Percentiles rank a stretch among this genome's conserved stretches.
Evolutionary conservation across 768 basidiomycete genomes (phyloP).

Genomic region (Galerina marginata): DNA sequence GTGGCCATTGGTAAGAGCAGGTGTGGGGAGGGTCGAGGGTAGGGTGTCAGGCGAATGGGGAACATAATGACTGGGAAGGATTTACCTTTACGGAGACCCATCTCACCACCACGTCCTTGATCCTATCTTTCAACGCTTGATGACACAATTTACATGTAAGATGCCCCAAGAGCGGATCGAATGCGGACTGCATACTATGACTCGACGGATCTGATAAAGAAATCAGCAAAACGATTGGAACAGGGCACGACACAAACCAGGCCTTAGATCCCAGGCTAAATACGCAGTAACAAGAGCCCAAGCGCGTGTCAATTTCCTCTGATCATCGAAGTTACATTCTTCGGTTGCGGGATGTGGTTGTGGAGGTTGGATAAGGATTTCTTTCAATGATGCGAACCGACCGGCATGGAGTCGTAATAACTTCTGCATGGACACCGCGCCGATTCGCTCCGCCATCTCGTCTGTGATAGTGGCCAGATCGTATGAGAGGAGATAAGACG

Average conservation of each 20-base stretch:
- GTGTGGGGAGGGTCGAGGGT: no score
- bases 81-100: slow-evolving; percentile 2
- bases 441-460: slow-evolving; percentile 16
- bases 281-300: slow-evolving; percentile 12
- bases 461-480: slow-evolving; percentile 15
- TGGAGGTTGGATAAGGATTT: slow-evolving; percentile 10
- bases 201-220: neutral
- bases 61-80: no score
- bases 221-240: neutral
- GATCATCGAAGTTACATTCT: slow-evolving; percentile 10
- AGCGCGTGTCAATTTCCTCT: slow-evolving; percentile 1
- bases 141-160: neutral
- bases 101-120: neutral
- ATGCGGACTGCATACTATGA: neutral
- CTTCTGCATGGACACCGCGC: slow-evolving; percentile 12
- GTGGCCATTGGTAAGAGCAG: no score
- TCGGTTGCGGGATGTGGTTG: slow-evolving; percentile 11
- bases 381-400: slow-evolving; percentile 6
- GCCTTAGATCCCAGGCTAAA: slow-evolving; percentile 2
- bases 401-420: slow-evolving; percentile 14
- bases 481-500: slow-evolving; percentile 13
- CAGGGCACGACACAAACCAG: neutral
- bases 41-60: no score
- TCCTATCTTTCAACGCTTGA: neutral
- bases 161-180: neutral